These are phyloP conservation scores for Sequoiadendron giganteum DNA, from an alignment of 75 land plant species.

Conservation along the genomic window DNA sequence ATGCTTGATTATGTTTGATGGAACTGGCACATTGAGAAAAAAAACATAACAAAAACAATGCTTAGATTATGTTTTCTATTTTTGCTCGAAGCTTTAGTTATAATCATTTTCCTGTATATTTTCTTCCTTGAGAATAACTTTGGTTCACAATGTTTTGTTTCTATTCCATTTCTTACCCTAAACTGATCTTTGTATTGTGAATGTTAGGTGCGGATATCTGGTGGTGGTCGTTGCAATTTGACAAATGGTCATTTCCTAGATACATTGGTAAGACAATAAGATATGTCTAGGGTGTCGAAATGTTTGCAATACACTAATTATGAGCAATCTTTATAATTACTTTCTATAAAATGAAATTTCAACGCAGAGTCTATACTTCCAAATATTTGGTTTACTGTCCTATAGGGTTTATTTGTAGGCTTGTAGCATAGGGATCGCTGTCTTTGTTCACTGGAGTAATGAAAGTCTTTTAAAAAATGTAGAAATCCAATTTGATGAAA, in stretches of 20 bases:
- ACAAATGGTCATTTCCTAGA: constrained; percentile 86
- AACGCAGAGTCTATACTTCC: neutral
- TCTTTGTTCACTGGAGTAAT: neutral
- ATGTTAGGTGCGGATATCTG: constrained; percentile 85
- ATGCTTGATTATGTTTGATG: neutral
- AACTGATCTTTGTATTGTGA: constrained; percentile 2
- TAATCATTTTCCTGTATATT: neutral
- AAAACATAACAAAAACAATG: neutral
- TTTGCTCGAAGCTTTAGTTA: neutral
- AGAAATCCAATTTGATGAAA: neutral
- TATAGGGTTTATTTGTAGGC: neutral
- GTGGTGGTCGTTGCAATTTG: constrained; percentile 97
- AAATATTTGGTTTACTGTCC: neutral
- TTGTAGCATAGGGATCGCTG: neutral
- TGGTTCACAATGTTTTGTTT: neutral
- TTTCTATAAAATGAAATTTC: neutral
- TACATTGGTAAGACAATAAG: constrained; percentile 38
- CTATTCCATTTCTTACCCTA: neutral
- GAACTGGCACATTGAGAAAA: neutral
- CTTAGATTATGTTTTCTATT: neutral
- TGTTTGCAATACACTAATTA: neutral
- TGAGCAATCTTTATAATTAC: neutral
- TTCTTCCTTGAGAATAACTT: neutral
- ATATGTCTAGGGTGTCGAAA: neutral
- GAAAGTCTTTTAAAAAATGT: neutral